Base-by-base conservation (phyloP, 306 rosid genomes). In the Vigna hirtella region DNA sequence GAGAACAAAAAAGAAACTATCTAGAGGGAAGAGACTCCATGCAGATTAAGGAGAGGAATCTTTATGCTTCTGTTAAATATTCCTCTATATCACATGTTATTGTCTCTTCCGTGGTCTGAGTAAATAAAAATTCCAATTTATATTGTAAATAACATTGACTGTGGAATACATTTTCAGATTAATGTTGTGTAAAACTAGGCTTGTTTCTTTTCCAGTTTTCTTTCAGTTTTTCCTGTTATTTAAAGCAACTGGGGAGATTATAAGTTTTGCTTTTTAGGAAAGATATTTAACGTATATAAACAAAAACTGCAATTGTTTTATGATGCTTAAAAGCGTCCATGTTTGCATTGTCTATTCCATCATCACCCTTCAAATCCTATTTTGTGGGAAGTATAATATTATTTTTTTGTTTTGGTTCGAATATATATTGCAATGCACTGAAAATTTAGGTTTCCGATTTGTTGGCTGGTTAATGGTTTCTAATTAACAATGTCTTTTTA, bases 401-500 rank as follows among this genome's bases (percentile, higher is more conserved):
- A 20, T 51, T 65, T 24, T 34, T 51, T 65, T 52, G 15, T 36
- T 62, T 53, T 66, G 56, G 66, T 1, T 26, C 20, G 52, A 51
- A 45, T 4, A 28, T 24, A 50, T 73, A 47, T 73, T 56, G 65
- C 59, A 66, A 34, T 47, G 22, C 7, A 30, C 64, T 64, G 55
- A 82, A 70, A 72, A 47, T 48, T 51, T 47, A 13, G 70, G 30
- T 77, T 77, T 57, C 43, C 34, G 4, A 47, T 72, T 65, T 47
- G n/a, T 63, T 57, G 52, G 64, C 48, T 61, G 68, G n/a, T 64
- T 65, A 74, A 43, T 74, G 55, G 36, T 59, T 70, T 58, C 62
- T 42, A 9, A 51, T 67, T 30, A 17, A 18, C 48, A 18, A 30
- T 48, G 32, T 50, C 56, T 69, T 22, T 68, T 82, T 30, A 42